These are phyloP conservation scores for Vitis vinifera DNA, from an alignment of 164 flowering plant genomes.

Conservation along the genomic window ASM3070453v1 NC_081809.1:17013001-17013500, in stretches of 20 bases:
- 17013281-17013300: constrained; percentile 45
- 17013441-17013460: constrained; percentile 24
- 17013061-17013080: constrained; percentile 38
- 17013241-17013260: constrained; percentile 48
- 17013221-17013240: constrained; percentile 41
- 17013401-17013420: constrained; percentile 51
- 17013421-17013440: constrained; percentile 51
- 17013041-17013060: constrained; percentile 48
- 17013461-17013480: no score
- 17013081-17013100: constrained; percentile 30
- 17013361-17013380: constrained; percentile 57
- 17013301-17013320: constrained; percentile 74
- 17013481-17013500: no score
- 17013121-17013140: constrained; percentile 51
- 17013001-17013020: constrained; percentile 51
- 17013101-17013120: constrained; percentile 63
- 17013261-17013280: constrained; percentile 47
- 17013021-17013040: constrained; percentile 57
- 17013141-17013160: constrained; percentile 65
- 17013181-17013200: constrained; percentile 64
- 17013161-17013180: constrained; percentile 41
- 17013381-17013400: constrained; percentile 43
- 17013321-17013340: constrained; percentile 55
- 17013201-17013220: constrained; percentile 60
- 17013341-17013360: constrained; percentile 37